phyloP scores from a whole-genome alignment of 176 grass and related monocot genomes.

The maize (Zea mays) region Zm-B73-REFERENCE-NAM-5.0 NC_050097.1:88932501-88933000 shows the following conservation, averaged over 20 bases:
- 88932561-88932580: background rate
- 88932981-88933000: background rate
- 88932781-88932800: background rate
- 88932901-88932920: background rate
- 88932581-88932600: background rate
- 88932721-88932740: background rate
- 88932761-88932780: background rate
- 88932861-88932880: background rate
- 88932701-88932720: background rate
- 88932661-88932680: background rate
- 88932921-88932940: background rate
- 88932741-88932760: background rate
- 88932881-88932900: slow-evolving; percentile 4
- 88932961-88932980: background rate
- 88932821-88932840: background rate
- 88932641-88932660: background rate
- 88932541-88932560: background rate
- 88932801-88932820: background rate
- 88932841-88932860: background rate
- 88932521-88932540: background rate
- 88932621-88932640: background rate
- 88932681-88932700: background rate
- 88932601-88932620: slow-evolving; percentile 1
- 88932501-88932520: background rate
- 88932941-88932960: background rate